Evolutionary conservation across 1,139 yeast genomes (phyloP), one percentile per base, ranked within the genome.

Genomic region (Magnusiomyces tetraspermus): DNA sequence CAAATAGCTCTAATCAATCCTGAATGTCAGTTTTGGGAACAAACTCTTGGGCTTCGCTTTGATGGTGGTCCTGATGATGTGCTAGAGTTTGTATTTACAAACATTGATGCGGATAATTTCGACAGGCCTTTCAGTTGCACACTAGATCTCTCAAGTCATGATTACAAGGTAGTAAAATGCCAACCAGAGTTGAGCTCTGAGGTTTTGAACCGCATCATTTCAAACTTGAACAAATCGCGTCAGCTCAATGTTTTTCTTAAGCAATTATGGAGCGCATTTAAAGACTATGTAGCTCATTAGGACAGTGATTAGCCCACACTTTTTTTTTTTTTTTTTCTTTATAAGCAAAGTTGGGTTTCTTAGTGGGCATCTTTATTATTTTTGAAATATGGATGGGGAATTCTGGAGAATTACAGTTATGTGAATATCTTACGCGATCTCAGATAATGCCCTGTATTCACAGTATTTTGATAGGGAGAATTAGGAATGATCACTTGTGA

Each of bases 11-110:
- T 55, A 30, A 63, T 66, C 48, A 56, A 56, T 1, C 65, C 69
- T 1, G 71, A 67, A 51, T 53, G 66, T 24, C 57, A 48, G 2
- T 57, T 60, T 24, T 67, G 69, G 68, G 67, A 67, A 51, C 50
- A 60, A 19, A 57, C 60, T 2, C 58, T 67, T 13, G 70, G 71
- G 13, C 45, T 67, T 33, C 51, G 61, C 19, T 60, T 67, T 38
- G 65, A 63, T 40, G 63, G 66, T n/a, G 58, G 60, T 13, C 52
- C 55, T 21, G 65, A 65, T 31, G 69, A 65, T 44, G 52, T 60
- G 31, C 55, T 67, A 40, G 58, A 60, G 51, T 62, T 67, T 52
- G 55, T 61, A 1, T 67, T 66, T 55, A 58, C 65, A 13, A 58
- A 61, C 23, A 54, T 67, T 19, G 67, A 64, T 52, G 59, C 57